Conservation (phyloP, 148 eudicot species). For the Rhododendron henanense region DNA sequence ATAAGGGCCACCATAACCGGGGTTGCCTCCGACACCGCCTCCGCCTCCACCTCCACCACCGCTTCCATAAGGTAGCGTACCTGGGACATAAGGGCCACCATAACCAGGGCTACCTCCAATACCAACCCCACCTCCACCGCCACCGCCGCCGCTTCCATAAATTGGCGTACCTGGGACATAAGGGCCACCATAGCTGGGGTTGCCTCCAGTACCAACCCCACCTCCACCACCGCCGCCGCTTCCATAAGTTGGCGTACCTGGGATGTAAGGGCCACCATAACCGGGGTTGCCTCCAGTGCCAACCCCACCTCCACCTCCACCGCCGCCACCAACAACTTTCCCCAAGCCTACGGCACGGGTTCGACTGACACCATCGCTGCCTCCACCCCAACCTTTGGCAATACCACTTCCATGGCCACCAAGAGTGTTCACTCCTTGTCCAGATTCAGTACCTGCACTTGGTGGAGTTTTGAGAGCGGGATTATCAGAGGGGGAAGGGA, state of each 20-base stretch:
- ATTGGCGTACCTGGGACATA: too few species aligned
- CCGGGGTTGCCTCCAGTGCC: neutral
- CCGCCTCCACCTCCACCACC: neutral
- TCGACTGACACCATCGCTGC: neutral
- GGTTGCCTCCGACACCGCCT: neutral
- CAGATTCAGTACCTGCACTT: neutral
- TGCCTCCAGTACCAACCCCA: slow-evolving; percentile 2
- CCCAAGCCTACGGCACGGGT: neutral
- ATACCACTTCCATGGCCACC: neutral
- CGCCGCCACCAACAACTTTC: neutral
- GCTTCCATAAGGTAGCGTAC: neutral
- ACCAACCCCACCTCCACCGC: neutral
- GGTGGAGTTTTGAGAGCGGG: neutral
- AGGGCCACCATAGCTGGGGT: neutral
- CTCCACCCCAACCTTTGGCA: neutral
- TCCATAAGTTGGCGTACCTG: neutral
- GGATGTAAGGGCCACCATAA: neutral
- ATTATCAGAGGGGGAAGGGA: neutral
- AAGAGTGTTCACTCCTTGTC: neutral
- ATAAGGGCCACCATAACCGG: neutral
- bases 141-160: neutral
- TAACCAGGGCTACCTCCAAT: neutral
- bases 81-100: neutral
- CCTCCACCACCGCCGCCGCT: neutral
- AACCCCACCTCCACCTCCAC: neutral